These are phyloP conservation scores for Trichoderma aggressivum DNA, from an alignment of 2,329 filamentous ascomycete species.

Conservation along the genomic window DNA sequence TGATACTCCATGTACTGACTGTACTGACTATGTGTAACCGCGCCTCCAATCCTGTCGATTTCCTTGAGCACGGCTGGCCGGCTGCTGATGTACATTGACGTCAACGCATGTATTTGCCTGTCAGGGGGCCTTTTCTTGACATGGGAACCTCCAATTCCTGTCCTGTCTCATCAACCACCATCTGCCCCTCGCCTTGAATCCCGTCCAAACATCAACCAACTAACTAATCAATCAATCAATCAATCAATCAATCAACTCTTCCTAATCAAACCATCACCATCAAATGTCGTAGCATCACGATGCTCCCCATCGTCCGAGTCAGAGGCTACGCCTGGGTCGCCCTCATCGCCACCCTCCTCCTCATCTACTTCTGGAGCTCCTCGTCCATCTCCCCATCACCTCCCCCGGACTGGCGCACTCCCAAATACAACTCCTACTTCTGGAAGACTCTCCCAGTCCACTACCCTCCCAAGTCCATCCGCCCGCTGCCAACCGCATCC, in stretches of 20 bases:
- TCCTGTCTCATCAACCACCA: not conserved
- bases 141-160: not conserved
- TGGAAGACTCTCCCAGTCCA: slow-evolving; percentile 29
- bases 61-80: not conserved
- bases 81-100: not conserved
- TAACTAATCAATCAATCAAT: not conserved
- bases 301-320: not conserved
- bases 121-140: not conserved
- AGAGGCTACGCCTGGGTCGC: slow-evolving; percentile 16
- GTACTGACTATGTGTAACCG: not conserved
- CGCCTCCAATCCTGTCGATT: not conserved
- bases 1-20: not conserved
- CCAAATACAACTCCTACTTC: slow-evolving; percentile 27
- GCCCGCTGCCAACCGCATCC: slow-evolving; percentile 30
- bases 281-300: not conserved
- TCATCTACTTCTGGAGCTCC: slow-evolving; percentile 14
- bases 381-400: not conserved
- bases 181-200: not conserved
- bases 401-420: slow-evolving; percentile 21
- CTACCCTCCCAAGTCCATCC: slow-evolving; percentile 30
- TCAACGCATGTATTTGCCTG: not conserved
- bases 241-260: not conserved
- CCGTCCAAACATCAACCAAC: not conserved
- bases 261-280: not conserved
- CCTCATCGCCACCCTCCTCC: not conserved